Base-by-base conservation (phyloP, 2,329 filamentous ascomycete species). In the Cladosporium colombiae region DNA sequence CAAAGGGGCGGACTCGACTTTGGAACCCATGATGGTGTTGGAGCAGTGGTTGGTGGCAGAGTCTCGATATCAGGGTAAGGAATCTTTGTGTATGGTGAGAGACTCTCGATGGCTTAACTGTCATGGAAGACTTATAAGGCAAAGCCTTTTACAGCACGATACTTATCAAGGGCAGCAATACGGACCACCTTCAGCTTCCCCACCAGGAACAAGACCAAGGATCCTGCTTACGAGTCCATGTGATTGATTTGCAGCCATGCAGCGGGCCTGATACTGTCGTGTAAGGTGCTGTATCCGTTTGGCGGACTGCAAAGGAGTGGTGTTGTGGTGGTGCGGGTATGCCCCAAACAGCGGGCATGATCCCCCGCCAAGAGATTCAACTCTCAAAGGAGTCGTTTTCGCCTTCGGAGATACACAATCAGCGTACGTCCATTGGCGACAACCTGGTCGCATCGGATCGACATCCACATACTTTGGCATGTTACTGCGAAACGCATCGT, bases 21-120 rank as follows among this genome's bases (percentile, higher is more conserved):
- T 21, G 25, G 61, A 63, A 23, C 61, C 61, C 61, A 63, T 63
- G 33, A 23, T 53, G 46, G 14, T 21, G 59, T 29, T 53, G 29
- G 11, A 11, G 16, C n/a, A 49, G 57, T 14, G n/a, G 57, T 16
- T 11, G 6, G 8, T 46, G 21, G 40, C 21, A 46, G 40, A 13
- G n/a, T 46, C 7, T 46, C n/a, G 10, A 11, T 21, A 46, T 5
- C 8, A 46, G n/a, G n/a, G n/a, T 7, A 4, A 11, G 40, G 40
- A 11, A 13, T n/a, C 13, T 46, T 8, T 21, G 40, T n/a, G 2
- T 6, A 46, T 11, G n/a, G 8, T 21, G n/a, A 13, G n/a, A 21
- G 40, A 13, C 8, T 46, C 40, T 21, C n/a, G n/a, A 21, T 21
- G n/a, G n/a, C 40, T 46, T 3, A 4, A 46, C 6, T 46, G 8